Evolutionary conservation across 2,329 filamentous ascomycete genomes (phyloP).

Genomic region (Tympanopsis confertula): DNA sequence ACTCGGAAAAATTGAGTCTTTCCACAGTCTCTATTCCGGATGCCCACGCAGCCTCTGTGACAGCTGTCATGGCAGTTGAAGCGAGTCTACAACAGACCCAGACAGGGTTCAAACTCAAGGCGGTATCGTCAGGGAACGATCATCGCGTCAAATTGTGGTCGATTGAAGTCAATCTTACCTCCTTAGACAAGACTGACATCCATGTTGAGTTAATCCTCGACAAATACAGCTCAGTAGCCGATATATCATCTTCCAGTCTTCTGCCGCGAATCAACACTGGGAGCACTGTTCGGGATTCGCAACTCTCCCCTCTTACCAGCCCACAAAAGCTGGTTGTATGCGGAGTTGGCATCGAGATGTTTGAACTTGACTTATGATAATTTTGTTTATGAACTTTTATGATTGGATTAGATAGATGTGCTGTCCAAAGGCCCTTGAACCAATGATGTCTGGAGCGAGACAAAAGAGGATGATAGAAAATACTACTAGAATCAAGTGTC

Average conservation of each 20-base stretch:
- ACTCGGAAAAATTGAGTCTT: background rate
- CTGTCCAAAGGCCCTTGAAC: no score
- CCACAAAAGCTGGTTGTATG: slow-evolving; percentile 1
- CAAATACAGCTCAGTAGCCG: background rate
- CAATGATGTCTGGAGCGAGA: no score
- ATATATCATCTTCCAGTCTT: background rate
- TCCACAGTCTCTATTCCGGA: background rate
- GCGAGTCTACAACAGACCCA: background rate
- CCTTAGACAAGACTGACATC: background rate
- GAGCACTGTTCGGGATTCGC: background rate
- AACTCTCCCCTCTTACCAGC: no score
- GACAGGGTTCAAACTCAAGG: background rate
- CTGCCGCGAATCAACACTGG: background rate
- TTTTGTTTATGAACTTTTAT: no score
- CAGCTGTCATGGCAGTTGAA: background rate
- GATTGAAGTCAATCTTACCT: background rate
- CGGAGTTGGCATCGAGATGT: background rate
- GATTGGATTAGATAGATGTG: no score
- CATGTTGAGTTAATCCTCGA: background rate
- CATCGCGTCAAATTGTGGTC: background rate
- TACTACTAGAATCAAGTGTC: no score
- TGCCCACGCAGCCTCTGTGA: background rate
- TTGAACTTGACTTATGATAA: no score
- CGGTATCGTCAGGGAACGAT: background rate
- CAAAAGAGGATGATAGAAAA: no score